These are phyloP conservation scores for Excoecaria agallocha DNA, from an alignment of 345 rosid species.

Conservation along the genomic window DNA sequence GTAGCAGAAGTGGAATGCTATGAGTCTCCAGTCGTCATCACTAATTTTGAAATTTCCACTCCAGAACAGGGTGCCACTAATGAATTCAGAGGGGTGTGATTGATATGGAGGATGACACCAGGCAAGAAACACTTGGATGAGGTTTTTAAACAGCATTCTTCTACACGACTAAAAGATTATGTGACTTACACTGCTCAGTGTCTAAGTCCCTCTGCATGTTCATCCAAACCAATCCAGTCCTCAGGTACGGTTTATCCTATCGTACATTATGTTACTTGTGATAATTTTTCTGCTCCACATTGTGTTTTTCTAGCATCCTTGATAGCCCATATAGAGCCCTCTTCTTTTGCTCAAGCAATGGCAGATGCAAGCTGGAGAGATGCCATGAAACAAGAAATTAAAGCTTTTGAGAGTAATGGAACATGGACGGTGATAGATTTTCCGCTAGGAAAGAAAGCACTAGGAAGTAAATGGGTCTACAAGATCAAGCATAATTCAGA, in stretches of 20 bases:
- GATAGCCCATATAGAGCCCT: background rate
- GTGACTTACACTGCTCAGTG: background rate
- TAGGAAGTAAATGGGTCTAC: background rate
- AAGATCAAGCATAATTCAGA: background rate
- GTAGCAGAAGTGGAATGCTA: no score
- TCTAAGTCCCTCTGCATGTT: background rate
- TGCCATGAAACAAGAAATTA: background rate
- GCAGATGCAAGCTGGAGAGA: no score
- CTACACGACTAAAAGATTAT: background rate
- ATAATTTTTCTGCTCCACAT: background rate
- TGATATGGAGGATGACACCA: accelerated
- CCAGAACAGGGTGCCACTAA: background rate
- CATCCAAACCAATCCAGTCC: background rate
- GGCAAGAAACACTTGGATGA: background rate
- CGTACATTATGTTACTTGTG: background rate
- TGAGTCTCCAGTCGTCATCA: no score
- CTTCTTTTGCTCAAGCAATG: background rate
- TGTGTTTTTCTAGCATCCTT: background rate
- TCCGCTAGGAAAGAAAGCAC: background rate
- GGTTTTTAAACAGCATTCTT: background rate
- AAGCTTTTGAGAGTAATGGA: background rate
- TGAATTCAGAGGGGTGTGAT: background rate
- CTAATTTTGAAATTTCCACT: no score
- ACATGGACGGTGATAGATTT: background rate
- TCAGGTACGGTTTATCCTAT: background rate